Base-by-base conservation (phyloP, 2,329 filamentous ascomycete genomes). In the Metarhizium anisopliae region DNA sequence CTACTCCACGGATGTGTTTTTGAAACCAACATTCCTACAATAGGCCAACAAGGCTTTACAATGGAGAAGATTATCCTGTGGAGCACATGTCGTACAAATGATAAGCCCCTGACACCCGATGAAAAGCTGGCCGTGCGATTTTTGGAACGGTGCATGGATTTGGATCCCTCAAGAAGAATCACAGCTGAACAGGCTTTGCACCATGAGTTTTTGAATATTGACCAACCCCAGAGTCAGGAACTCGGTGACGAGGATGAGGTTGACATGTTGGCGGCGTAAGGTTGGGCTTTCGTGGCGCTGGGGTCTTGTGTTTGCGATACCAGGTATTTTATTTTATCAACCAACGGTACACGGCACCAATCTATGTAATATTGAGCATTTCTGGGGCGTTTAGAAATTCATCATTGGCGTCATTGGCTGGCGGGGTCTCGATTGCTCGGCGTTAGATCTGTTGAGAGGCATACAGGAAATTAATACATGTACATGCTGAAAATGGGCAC, bases 1-100 rank as follows among this genome's bases (percentile, higher is more conserved):
- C 76, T 90, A 18, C 77, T 96, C 52, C 94, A 99, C 66, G 94
- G 94, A 1, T 89, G 92, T 64, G 84, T 95, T 56, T 90, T 97
- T 60, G 91, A 99, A 71, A 94, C 90, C 0, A 95, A 84, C 58
- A 91, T 99, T 56, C 93, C 93, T 1, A 96, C 90, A 1, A 87
- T 99, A 62, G 90, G 89, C 47, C 84, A 88, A 61, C 82, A 84
- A 47, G 94, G 94, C 0, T 95, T 95, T 69, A 85, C 83, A 5
- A 84, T 96, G 63, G 90, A 96, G 71, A 94, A 95, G 73, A 94
- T 99, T 62, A 86, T 99, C 60, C 78, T 96, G 51, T 99, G 94
- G 94, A 94, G 90, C 66, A 96, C 90, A 30, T 89, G 88, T 58
- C 83, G 90, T 25, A 85, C 83, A 55, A 80, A 84, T 25, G 73